These are phyloP conservation scores for Macadamia tetraphylla DNA, from an alignment of 164 flowering plant genomes.

Conservation along the genomic window DNA sequence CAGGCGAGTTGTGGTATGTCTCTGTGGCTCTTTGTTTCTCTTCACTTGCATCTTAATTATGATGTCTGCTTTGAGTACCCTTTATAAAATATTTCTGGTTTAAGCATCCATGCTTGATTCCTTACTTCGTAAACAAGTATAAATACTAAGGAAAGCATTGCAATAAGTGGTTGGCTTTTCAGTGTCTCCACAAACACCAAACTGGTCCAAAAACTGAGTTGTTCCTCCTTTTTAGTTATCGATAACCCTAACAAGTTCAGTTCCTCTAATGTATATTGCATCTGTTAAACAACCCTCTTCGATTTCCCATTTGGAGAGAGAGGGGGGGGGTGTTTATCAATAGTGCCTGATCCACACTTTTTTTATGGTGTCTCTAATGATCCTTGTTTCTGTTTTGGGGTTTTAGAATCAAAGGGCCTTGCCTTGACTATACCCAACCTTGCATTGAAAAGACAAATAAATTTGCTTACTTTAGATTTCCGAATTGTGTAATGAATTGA, in stretches of 20 bases:
- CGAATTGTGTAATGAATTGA: not conserved
- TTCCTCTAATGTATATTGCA: too few relatives aligned
- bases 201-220: too few relatives aligned
- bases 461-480: too few relatives aligned
- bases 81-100: too few relatives aligned
- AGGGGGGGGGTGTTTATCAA: not conserved
- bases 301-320: not conserved
- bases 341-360: not conserved
- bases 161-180: too few relatives aligned
- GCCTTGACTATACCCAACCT: too few relatives aligned
- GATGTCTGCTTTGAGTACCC: not conserved
- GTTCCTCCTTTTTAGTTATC: too few relatives aligned
- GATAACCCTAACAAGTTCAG: too few relatives aligned
- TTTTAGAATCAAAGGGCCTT: not conserved
- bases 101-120: not conserved
- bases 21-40: conserved; percentile 21
- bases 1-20: conserved; percentile 84
- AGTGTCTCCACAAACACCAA: too few relatives aligned
- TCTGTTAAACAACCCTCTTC: not conserved
- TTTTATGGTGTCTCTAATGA: not conserved
- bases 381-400: not conserved
- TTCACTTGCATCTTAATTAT: conserved; percentile 2
- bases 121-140: not conserved
- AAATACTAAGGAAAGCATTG: too few relatives aligned
- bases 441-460: not conserved